Base-by-base conservation (phyloP, 371 early-diverging fungal genomes). In the Chytridium lagenaria region DNA sequence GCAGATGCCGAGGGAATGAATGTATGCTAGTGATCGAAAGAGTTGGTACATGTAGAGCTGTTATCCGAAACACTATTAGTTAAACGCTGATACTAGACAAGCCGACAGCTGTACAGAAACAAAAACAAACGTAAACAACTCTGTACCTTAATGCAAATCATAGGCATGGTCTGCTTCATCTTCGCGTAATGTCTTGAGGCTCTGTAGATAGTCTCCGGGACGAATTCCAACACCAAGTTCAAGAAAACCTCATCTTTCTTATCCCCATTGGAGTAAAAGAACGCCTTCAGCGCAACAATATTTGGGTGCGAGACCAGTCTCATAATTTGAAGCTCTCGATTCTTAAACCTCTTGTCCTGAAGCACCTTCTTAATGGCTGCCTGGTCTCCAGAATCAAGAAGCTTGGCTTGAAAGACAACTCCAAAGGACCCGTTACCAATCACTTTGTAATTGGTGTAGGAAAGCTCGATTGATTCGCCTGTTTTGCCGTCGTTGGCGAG, bases 321-420 rank as follows among this genome's bases (percentile, higher is more conserved):
- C 96, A 97, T 97, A 73, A 97, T 97, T 72, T 97, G 94, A 39
- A 97, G 87, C 82, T 97, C 98, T 59, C 97, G 94, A 82, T 97
- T 97, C 95, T 97, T 97, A 88, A 95, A 98, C 37, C 97, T 90
- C 86, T 90, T 94, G 82, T 98, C 98, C 86, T 97, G 98, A 36
- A 95, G 83, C 1, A 98, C 98, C 84, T 95, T 95, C 83, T 98
- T 98, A 68, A 98, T 95, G 72, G 98, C 98, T 16, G 90, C 91
- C 52, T 87, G 86, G 76, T 95, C 95, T 49, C 88, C 87, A 50
- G 89, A 85, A 69, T 89, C 87, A n/a, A 93, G 83, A 22, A 96
- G 81, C 80, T 93, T 92, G 37, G 96, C 98, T 84, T 95, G 95
- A 80, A 92, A 96, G 16, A 98, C 98, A 10, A 97, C 97, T 50